Evolutionary conservation across 176 grass and related monocot species (phyloP), one percentile per base, ranked within the genome.

Genomic region (Cocos nucifera): DNA sequence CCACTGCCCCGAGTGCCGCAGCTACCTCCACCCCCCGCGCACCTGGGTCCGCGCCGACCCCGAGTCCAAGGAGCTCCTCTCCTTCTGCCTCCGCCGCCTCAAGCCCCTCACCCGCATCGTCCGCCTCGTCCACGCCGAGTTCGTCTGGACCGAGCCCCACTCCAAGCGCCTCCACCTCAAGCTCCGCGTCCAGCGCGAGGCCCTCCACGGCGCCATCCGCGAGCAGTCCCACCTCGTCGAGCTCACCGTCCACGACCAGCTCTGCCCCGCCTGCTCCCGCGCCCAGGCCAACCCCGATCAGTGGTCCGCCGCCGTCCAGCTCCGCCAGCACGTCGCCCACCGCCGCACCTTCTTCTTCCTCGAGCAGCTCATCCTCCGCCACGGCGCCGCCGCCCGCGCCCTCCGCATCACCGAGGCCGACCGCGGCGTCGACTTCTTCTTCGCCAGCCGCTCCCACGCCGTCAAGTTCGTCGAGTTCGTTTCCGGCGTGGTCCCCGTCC

Each of bases 151-250:
- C 26, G 91, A 95, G 67, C 91, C 86, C 52, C 91, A 95, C 78
- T 95, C 90, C 75, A 95, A 95, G 82, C 90, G 86, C 67, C 78
- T 95, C 64, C 83, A 78, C 82, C 80, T 95, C 74, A 85, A 85
- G 70, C 79, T 95, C 57, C 77, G 86, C 69, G 86, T 95, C 78
- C 86, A 82, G 62, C 77, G 80, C 61, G 90, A 95, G 83, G 83
- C 82, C 65, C 66, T 79, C 65, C 60, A 90, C 8, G 86, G 83
- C 48, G 49, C 88, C 35, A 66, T 90, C 86, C 86, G 87, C 55
- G 86, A 95, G 76, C 86, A 95, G 62, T 65, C 82, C 9, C 86
- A 81, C 71, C 57, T 75, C 56, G 79, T 95, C 18, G 79, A 95
- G 50, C 86, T 89, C 77, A 78, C 75, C 62, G 77, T 95, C 65